These are phyloP conservation scores for Crithidia thermophila DNA, from an alignment of 208 protist species.

Conservation along the genomic window DNA sequence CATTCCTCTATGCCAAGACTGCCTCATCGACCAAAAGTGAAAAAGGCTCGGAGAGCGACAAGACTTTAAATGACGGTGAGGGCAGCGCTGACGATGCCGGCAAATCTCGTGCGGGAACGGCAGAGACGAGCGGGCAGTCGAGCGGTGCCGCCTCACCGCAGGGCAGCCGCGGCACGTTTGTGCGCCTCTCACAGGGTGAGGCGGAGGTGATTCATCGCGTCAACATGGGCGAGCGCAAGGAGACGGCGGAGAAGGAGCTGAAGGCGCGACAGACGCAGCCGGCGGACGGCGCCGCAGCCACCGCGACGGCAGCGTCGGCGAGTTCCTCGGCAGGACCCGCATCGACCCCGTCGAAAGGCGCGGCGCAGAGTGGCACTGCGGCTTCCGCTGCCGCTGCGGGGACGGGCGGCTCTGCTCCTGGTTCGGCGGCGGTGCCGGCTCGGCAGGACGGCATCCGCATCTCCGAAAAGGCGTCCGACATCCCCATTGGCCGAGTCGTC, in stretches of 20 bases:
- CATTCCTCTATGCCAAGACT: not conserved
- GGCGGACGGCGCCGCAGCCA: not conserved
- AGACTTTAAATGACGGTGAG: not conserved
- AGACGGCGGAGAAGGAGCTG: slow-evolving; percentile 1
- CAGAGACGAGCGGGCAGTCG: not conserved
- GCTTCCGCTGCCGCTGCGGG: too few species aligned
- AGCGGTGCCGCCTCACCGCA: not conserved
- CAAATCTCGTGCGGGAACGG: not conserved
- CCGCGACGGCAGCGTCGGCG: not conserved
- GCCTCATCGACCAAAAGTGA: not conserved
- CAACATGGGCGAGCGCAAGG: slow-evolving; percentile 11
- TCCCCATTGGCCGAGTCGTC: slow-evolving; percentile 78
- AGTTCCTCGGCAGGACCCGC: too few species aligned
- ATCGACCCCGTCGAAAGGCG: too few species aligned
- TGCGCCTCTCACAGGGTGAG: slow-evolving; percentile 11
- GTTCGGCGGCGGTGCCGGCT: too few species aligned
- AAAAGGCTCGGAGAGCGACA: not conserved
- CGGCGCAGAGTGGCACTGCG: too few species aligned
- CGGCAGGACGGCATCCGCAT: slow-evolving; percentile 48
- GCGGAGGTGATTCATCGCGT: slow-evolving; percentile 19
- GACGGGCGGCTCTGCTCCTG: too few species aligned
- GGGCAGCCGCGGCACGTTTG: slow-evolving; percentile 11
- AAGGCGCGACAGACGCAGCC: not conserved
- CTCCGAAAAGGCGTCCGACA: slow-evolving; percentile 47
- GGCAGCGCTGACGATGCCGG: not conserved